Evolutionary conservation across 805 yeast genomes (phyloP).

Genomic region (Wickerhamomyces sydowiorum): DNA sequence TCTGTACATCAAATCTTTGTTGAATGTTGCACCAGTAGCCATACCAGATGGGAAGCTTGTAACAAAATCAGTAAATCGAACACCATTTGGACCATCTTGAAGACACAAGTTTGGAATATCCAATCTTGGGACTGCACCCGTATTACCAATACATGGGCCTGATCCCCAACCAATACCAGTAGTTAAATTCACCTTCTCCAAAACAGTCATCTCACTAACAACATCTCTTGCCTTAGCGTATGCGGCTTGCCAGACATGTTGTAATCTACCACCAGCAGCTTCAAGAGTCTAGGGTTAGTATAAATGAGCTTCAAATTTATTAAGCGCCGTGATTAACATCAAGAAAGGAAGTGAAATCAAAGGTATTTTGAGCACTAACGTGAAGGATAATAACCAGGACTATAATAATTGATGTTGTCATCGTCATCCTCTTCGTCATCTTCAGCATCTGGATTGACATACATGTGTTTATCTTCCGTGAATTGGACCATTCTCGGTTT

Average conservation of each 20-base stretch:
- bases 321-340: neutral
- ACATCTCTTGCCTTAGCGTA: slow-evolving; percentile 48
- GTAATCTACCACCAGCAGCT: slow-evolving; percentile 42
- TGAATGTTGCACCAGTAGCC: slow-evolving; percentile 55
- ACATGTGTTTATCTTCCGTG: slow-evolving; percentile 14
- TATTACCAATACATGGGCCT: slow-evolving; percentile 58
- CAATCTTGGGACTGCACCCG: slow-evolving; percentile 50
- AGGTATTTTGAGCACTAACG: slow-evolving; percentile 13
- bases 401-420: slow-evolving; percentile 16
- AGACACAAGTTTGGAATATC: slow-evolving; percentile 50
- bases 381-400: slow-evolving; percentile 19
- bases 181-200: slow-evolving; percentile 57
- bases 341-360: neutral
- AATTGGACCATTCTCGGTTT: slow-evolving; percentile 5
- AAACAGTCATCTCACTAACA: slow-evolving; percentile 49
- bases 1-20: slow-evolving; percentile 41
- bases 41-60: slow-evolving; percentile 55
- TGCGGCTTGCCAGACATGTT: slow-evolving; percentile 51
- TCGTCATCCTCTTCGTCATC: slow-evolving; percentile 8
- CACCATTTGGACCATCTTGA: slow-evolving; percentile 62
- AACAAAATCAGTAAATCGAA: slow-evolving; percentile 49
- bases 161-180: slow-evolving; percentile 62
- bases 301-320: neutral
- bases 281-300: slow-evolving; percentile 2
- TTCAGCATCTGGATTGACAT: slow-evolving; percentile 15